Conservation (phyloP, 2,329 filamentous ascomycete genomes). For the Aspergillus pseudoglaucus region DNA sequence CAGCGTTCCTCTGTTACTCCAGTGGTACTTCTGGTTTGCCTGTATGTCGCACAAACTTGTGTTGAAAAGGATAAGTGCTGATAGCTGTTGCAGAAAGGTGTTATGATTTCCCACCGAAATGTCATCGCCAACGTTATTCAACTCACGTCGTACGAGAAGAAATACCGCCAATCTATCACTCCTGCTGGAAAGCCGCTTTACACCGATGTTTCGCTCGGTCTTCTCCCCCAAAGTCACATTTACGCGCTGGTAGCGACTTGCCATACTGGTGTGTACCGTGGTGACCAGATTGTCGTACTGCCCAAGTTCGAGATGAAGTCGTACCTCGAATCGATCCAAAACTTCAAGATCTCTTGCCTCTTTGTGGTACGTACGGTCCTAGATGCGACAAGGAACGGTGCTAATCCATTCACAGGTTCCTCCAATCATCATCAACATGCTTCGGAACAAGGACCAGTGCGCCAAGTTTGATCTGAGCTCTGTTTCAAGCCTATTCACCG, state of each 20-base stretch:
- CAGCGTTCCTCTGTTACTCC: conserved; percentile 72
- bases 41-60: conserved; percentile 34
- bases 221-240: conserved; percentile 78
- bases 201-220: conserved; percentile 54
- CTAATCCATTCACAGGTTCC: conserved; percentile 50
- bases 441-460: conserved; percentile 56
- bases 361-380: conserved; percentile 50
- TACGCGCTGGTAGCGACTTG: conserved; percentile 69
- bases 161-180: conserved; percentile 18
- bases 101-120: conserved; percentile 74
- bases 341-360: conserved; percentile 61
- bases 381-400: neutral
- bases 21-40: conserved; percentile 74
- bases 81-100: conserved; percentile 57
- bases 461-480: conserved; percentile 66
- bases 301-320: conserved; percentile 65
- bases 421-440: conserved; percentile 71
- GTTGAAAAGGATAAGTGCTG: conserved; percentile 1
- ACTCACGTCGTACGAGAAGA: conserved; percentile 46
- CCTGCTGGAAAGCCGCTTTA: conserved; percentile 41
- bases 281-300: conserved; percentile 66
- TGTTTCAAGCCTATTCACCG: conserved; percentile 61
- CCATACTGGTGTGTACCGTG: conserved; percentile 59
- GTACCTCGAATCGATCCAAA: conserved; percentile 59
- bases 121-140: conserved; percentile 72